Conservation (phyloP, 805 yeast genomes). For the Scheffersomyces lignosus region DNA sequence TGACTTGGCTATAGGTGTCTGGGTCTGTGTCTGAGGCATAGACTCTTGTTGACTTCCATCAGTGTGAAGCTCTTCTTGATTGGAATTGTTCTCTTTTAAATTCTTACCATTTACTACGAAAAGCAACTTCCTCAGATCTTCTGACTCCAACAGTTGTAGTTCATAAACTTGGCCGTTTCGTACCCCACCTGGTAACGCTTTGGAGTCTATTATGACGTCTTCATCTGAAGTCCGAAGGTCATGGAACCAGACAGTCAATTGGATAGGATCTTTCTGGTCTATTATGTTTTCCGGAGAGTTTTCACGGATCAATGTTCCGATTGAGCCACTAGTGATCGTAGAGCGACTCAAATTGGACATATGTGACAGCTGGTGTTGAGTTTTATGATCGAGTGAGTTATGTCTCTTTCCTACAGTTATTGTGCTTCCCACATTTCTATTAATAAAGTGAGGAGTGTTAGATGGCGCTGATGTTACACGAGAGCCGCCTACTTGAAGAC, state of each 20-base stretch:
- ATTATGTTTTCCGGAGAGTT: conserved; percentile 1
- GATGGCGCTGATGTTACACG: conserved; percentile 8
- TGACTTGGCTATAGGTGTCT: conserved; percentile 14
- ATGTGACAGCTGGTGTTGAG: background rate
- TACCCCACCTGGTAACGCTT: conserved; percentile 57
- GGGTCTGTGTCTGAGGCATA: background rate
- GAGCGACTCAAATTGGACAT: background rate
- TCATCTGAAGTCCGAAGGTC: conserved; percentile 60
- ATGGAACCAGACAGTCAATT: conserved; percentile 61
- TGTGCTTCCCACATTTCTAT: conserved; percentile 22
- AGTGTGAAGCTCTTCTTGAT: conserved; percentile 6
- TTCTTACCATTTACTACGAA: conserved; percentile 43
- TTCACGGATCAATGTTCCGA: background rate
- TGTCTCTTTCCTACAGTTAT: conserved; percentile 18
- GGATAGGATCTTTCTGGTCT: conserved; percentile 26
- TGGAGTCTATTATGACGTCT: conserved; percentile 62
- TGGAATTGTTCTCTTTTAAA: conserved; percentile 8
- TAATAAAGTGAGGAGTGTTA: conserved; percentile 11
- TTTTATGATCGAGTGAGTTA: background rate
- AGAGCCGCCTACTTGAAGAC: conserved; percentile 11
- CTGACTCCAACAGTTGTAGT: conserved; percentile 46
- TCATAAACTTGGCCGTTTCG: conserved; percentile 79
- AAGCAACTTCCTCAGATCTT: conserved; percentile 35
- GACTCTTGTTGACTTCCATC: conserved; percentile 7
- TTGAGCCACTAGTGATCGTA: conserved; percentile 1